Base-by-base conservation (phyloP, 495 filamentous ascomycete species). In the Apiosordaria backusii region DNA sequence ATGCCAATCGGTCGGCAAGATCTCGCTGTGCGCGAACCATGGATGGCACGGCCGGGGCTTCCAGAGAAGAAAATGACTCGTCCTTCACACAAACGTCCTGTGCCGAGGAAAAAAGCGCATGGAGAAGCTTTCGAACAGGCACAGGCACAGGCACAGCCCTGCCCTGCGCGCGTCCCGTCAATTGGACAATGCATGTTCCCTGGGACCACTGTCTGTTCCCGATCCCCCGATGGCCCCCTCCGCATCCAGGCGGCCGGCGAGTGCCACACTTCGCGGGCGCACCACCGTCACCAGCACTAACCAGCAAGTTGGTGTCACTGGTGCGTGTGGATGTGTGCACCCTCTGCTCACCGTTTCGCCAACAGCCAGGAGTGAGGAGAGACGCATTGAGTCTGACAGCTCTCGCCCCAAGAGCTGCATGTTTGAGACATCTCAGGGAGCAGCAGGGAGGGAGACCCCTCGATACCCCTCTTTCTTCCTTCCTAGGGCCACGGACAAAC, bases 31-130 rank as follows among this genome's bases (percentile, higher is more conserved):
- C 35, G 35, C 35, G 35, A 45, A 45, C 35, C 35, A 45, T 45
- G 35, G 35, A 45, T 45, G 35, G 35, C 35, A 45, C 9, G 35
- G 10, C 35, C 35, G 35, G 35, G 35, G 35, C 35, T 45, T 45
- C 35, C 35, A 45, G 35, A 15, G 16, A 13, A 45, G 9, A 29
- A 45, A 15, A 45, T 45, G 35, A 45, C 35, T 45, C 35, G 35
- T 45, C 35, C 10, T 45, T 7, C 10, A 45, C 35, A 45, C 35
- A 45, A 45, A 45, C 52, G 52, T 23, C n/a, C 52, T 55, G 1
- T 55, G 52, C 52, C 52, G 52, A 55, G 52, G 19, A 55, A 55
- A 55, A 55, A 15, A 45, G 35, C 35, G 35, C 35, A 55, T 55
- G 52, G 52, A 22, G 52, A 55, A 55, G 13, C 35, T 45, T 15